These are phyloP conservation scores for Epichloe coenophiala DNA, from an alignment of 2,329 filamentous ascomycete genomes.

Conservation along the genomic window DNA sequence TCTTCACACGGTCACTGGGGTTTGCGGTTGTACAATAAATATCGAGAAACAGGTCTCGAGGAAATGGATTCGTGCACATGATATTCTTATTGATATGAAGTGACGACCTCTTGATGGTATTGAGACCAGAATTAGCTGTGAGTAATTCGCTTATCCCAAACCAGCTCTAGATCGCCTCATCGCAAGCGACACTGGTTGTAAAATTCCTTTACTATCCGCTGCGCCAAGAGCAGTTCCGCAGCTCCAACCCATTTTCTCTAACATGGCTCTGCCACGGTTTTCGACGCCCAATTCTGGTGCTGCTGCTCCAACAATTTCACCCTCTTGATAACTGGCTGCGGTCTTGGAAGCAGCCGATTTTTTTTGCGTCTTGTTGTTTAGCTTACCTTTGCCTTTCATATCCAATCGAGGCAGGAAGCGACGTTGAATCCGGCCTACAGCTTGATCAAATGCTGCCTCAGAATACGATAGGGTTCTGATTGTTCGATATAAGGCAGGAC, in stretches of 20 bases:
- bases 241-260: conserved; percentile 97
- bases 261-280: conserved; percentile 73
- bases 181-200: conserved; percentile 73
- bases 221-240: conserved; percentile 74
- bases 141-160: conserved; percentile 39
- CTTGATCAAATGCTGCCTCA: conserved; percentile 38
- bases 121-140: not conserved
- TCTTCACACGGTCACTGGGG: conserved; percentile 56
- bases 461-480: conserved; percentile 48
- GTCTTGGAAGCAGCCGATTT: conserved; percentile 8
- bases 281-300: conserved; percentile 72
- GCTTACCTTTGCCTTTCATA: conserved; percentile 20
- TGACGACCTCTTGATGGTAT: not conserved
- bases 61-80: conserved; percentile 50
- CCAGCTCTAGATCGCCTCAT: conserved; percentile 81
- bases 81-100: conserved; percentile 13
- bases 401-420: conserved; percentile 44
- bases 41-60: conserved; percentile 49
- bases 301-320: conserved; percentile 73
- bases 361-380: conserved; percentile 16
- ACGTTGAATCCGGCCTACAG: conserved; percentile 32
- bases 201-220: conserved; percentile 71
- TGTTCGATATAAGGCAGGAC: conserved; percentile 67
- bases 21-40: conserved; percentile 61
- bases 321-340: conserved; percentile 52